A percentile compares a stretch with the other conserved stretches of the same genome.
These are phyloP conservation scores for Thozetella sp. DNA, from an alignment of 495 filamentous ascomycete genomes.

Conservation along the genomic window DNA sequence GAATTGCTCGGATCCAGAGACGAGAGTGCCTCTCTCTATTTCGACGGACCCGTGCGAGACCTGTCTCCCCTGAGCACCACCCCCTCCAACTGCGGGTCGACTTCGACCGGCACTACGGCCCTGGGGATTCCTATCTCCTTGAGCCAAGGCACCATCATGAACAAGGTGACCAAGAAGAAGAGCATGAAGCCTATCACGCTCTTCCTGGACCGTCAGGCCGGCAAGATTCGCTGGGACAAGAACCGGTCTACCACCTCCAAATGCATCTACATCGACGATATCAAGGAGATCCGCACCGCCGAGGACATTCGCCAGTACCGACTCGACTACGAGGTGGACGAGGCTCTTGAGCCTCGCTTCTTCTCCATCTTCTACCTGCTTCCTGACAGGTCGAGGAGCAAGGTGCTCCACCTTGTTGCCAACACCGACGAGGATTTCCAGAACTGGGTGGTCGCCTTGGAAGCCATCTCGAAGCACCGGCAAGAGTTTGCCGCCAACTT, in stretches of 20 bases:
- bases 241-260: constrained; percentile 68
- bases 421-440: constrained; percentile 67
- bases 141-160: constrained; percentile 73
- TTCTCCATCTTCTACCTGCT: constrained; percentile 86
- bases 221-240: constrained; percentile 86
- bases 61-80: constrained; percentile 35
- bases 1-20: constrained; percentile 44
- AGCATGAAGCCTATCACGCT: constrained; percentile 74
- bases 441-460: constrained; percentile 80
- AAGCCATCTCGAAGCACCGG: constrained; percentile 77
- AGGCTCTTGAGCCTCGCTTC: constrained; percentile 68
- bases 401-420: constrained; percentile 79
- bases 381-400: constrained; percentile 71
- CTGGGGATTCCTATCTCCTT: constrained; percentile 72
- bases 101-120: constrained; percentile 44
- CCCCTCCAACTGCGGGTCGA: constrained; percentile 35
- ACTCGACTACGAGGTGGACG: constrained; percentile 73
- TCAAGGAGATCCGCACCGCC: constrained; percentile 84
- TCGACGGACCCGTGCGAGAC: constrained; percentile 29
- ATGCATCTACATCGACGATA: constrained; percentile 90
- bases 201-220: constrained; percentile 75
- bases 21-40: constrained; percentile 20
- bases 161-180: constrained; percentile 80
- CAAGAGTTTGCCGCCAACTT: constrained; percentile 87
- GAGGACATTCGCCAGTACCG: constrained; percentile 87